Percentiles rank a stretch among this genome's conserved stretches.
These are phyloP conservation scores for Gossypium ekmanianum DNA, from an alignment of 345 rosid species.

Conservation along the genomic window DNA sequence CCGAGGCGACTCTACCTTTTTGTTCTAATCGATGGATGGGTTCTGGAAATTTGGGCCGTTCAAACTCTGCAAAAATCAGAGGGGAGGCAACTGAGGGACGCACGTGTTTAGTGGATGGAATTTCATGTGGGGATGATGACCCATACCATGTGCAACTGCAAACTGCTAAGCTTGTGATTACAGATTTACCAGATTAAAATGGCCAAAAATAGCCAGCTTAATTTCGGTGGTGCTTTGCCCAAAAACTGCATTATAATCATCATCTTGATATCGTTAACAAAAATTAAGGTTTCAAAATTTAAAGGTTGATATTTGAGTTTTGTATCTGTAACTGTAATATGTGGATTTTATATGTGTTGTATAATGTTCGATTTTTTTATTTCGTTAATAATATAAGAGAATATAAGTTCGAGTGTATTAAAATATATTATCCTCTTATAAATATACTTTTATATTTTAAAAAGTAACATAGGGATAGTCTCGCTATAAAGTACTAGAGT, in stretches of 20 bases:
- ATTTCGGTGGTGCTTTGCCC: slow-evolving; percentile 11
- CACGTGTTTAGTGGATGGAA: slow-evolving; percentile 40
- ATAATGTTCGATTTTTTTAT: no score
- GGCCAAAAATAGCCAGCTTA: slow-evolving; percentile 12
- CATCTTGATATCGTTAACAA: no score
- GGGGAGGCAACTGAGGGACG: slow-evolving; percentile 18
- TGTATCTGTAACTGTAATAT: no score
- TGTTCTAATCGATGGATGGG: neutral
- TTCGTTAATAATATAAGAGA: rapidly evolving
- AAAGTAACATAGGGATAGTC: no score
- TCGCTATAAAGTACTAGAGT: no score
- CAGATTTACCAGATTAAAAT: neutral
- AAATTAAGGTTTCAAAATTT: no score
- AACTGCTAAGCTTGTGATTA: neutral
- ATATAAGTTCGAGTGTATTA: rapidly evolving
- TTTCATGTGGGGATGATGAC: slow-evolving; percentile 39
- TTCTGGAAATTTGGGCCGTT: slow-evolving; percentile 3
- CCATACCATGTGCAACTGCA: slow-evolving; percentile 48
- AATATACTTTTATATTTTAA: no score
- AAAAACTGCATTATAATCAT: slow-evolving; percentile 20
- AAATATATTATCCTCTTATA: no score
- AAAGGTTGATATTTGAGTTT: no score
- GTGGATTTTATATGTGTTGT: no score
- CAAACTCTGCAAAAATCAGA: neutral
- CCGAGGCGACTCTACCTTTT: neutral